Evolutionary conservation across 345 rosid genomes (phyloP).

Genomic region (Balakata baccata): DNA sequence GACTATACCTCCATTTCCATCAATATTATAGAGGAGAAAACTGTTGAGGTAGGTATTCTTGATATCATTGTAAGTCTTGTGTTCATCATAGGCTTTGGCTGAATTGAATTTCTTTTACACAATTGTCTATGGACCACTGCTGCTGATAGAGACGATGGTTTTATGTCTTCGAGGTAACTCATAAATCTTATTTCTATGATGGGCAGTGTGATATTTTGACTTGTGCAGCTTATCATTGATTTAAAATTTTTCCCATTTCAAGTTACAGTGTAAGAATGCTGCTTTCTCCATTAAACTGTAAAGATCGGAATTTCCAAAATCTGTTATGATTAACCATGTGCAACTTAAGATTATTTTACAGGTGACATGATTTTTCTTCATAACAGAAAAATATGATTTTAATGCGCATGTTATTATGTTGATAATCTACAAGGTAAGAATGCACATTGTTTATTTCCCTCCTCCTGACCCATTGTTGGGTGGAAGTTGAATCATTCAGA

Average conservation of each 20-base stretch:
- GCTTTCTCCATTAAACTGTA: conserved; percentile 5
- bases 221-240: background rate
- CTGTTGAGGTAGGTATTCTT: conserved; percentile 84
- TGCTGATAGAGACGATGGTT: conserved; percentile 32
- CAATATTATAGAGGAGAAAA: conserved; percentile 63
- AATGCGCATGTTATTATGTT: background rate
- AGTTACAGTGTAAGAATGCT: background rate
- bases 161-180: conserved; percentile 51
- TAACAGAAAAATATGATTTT: background rate
- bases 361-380: background rate
- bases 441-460: background rate
- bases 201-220: background rate
- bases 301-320: conserved; percentile 4
- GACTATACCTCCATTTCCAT: conserved; percentile 58
- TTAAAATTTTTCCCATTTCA: background rate
- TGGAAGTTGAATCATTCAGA: background rate
- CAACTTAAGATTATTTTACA: conserved; percentile 6
- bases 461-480: background rate
- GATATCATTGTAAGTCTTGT: conserved; percentile 32
- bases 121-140: conserved; percentile 39
- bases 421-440: conserved; percentile 3
- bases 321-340: background rate
- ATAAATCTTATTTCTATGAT: conserved; percentile 26
- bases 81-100: conserved; percentile 32
- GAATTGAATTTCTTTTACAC: conserved; percentile 27